Evolutionary conservation across 768 basidiomycete species (phyloP).

Genomic region (Gelatoporia subvermispora): DNA sequence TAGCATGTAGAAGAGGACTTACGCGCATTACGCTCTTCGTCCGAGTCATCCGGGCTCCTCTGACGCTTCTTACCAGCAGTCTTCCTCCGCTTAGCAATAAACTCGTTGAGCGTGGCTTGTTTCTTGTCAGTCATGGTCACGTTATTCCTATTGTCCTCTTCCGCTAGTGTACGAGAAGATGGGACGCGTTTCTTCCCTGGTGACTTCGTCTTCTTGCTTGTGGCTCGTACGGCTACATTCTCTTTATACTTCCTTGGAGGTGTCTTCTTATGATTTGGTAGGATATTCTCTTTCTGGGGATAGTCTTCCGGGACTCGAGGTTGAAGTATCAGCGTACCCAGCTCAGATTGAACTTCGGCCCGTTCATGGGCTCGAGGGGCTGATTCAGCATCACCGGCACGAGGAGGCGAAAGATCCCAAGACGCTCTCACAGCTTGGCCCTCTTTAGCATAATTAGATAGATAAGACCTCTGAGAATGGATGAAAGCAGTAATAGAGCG

Average conservation of each 20-base stretch:
- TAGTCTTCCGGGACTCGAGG: constrained; percentile 32
- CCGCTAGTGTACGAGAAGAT: too few relatives aligned
- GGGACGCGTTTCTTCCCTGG: neutral
- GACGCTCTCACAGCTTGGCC: constrained; percentile 21
- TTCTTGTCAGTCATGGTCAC: neutral
- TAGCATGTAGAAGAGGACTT: constrained; percentile 7
- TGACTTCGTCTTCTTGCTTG: neutral
- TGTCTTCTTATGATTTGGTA: neutral
- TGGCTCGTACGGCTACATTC: neutral
- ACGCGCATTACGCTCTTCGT: constrained; percentile 35
- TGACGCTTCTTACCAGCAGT: constrained; percentile 1
- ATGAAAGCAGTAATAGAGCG: constrained; percentile 44
- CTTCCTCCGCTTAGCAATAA: neutral
- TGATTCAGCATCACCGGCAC: neutral
- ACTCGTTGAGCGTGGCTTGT: constrained; percentile 2
- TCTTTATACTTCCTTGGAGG: neutral
- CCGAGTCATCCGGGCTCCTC: constrained; percentile 16
- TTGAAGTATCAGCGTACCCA: constrained; percentile 48
- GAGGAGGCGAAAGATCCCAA: constrained; percentile 11
- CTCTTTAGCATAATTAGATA: constrained; percentile 40
- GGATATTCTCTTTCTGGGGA: neutral
- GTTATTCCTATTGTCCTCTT: too few relatives aligned
- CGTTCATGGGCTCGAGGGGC: neutral
- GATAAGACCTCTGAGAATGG: constrained; percentile 41
- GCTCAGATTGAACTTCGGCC: constrained; percentile 6